A percentile compares a stretch with the other conserved stretches of the same genome.
Evolutionary conservation across 1,139 yeast species (phyloP).

Genomic region (Debaryomyces fabryi): DNA sequence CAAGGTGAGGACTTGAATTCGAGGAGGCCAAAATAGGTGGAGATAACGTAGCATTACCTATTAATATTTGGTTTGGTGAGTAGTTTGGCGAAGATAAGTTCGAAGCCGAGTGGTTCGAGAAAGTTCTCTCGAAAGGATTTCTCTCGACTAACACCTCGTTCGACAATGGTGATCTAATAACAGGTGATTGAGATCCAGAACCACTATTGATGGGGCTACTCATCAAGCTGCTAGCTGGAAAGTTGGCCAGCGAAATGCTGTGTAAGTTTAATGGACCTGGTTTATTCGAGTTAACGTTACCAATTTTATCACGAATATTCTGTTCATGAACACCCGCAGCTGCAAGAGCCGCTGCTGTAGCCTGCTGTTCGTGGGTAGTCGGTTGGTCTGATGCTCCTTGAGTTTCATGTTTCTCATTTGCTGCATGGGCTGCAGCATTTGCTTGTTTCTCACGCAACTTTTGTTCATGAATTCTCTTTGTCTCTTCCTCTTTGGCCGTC

Average conservation of each 20-base stretch:
- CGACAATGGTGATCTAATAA: slow-evolving; percentile 3
- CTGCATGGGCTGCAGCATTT: not conserved
- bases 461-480: slow-evolving; percentile 13
- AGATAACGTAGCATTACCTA: slow-evolving; percentile 3
- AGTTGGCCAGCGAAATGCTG: not conserved
- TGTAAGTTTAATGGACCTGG: not conserved
- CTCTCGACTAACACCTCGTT: slow-evolving; percentile 22
- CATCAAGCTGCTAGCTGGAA: not conserved
- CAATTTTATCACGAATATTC: not conserved
- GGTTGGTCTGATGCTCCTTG: not conserved
- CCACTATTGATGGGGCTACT: not conserved
- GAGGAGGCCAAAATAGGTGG: slow-evolving; percentile 7
- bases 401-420: not conserved
- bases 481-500: slow-evolving; percentile 18
- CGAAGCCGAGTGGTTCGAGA: slow-evolving; percentile 20
- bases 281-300: not conserved
- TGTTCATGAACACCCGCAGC: not conserved
- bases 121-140: slow-evolving; percentile 45
- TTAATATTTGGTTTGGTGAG: slow-evolving; percentile 14
- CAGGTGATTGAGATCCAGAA: slow-evolving; percentile 6
- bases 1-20: slow-evolving; percentile 4
- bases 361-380: not conserved
- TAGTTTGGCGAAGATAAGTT: slow-evolving; percentile 20
- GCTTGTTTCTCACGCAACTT: slow-evolving; percentile 11
- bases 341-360: not conserved